These are phyloP conservation scores for Kwoniella pini DNA, from an alignment of 768 basidiomycete genomes.

Conservation along the genomic window DNA sequence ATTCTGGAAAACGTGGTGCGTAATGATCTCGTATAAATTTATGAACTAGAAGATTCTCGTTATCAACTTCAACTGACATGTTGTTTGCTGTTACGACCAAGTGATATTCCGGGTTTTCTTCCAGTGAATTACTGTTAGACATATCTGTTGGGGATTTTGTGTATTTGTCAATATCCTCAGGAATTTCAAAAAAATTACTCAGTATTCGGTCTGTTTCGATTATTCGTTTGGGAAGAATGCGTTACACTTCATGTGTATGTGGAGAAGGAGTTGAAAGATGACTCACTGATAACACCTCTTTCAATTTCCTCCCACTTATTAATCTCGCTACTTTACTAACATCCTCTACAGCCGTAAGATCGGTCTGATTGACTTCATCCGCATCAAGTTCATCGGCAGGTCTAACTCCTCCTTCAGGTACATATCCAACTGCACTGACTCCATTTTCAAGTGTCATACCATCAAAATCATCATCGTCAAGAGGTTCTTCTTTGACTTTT, in stretches of 20 bases:
- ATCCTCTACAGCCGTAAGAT: constrained; percentile 78
- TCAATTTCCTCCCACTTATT: constrained; percentile 81
- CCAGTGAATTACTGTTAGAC: constrained; percentile 67
- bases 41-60: constrained; percentile 94
- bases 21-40: constrained; percentile 99
- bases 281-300: constrained; percentile 76
- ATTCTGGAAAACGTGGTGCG: constrained; percentile 88
- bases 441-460: constrained; percentile 69
- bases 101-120: constrained; percentile 91
- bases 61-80: constrained; percentile 95
- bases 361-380: constrained; percentile 94
- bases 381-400: constrained; percentile 95
- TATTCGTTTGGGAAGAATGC: too few species aligned
- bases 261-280: too few species aligned
- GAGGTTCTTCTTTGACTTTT: constrained; percentile 58
- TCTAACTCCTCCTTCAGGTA: constrained; percentile 69
- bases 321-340: constrained; percentile 86
- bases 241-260: too few species aligned
- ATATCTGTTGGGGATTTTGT: constrained; percentile 75
- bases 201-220: too few species aligned
- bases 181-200: too few species aligned
- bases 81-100: constrained; percentile 98
- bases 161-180: constrained; percentile 86
- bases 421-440: constrained; percentile 35
- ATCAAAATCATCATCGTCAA: constrained; percentile 56